Base-by-base conservation (phyloP, 192 early-diverging fungal genomes). In the Rhizophagus clarus region DNA sequence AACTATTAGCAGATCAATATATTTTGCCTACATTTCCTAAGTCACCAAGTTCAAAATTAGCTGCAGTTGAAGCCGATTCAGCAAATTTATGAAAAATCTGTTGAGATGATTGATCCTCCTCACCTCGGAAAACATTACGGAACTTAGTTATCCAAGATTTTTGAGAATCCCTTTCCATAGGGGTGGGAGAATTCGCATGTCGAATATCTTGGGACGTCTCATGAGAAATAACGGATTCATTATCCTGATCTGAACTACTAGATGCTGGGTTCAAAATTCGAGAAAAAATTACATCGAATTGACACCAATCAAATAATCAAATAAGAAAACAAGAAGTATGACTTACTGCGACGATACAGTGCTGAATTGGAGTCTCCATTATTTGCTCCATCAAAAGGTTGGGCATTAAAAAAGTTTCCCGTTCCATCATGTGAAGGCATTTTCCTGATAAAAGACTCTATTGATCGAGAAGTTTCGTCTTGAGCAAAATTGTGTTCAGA, bases 361-460 rank as follows among this genome's bases (percentile, higher is more conserved):
- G 1, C 6, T 22, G 4, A 56, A 22, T 56, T 22, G 20, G 51
- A 56, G 1, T 56, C 51, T 56, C 0, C 51, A 31, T 17, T 12
- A 42, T 49, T 28, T 28, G 37, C 4, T 47, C 24, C n/a, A 40
- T 49, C 71, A 10, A 10, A 42, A 49, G 4, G 24, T 26, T 4
- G 26, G 3, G 31, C 28, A 47, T 75, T 34, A 45, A 56, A 62
- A 49, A 73, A 73, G n/a, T 75, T 75, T 20, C 56, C 74, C 3
- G 51, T 49, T 61, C 74, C 74, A 32, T 75, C 74, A 17, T 60
- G 74, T 7, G 60, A 75, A 61, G 74, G 74, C 56, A 60, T 56
- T 61, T 61, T 28, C 12, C 24, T 73, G 45, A 45, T 22, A 73
- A 47, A 22, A 22, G 20, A 73, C 71, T 45, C 42, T 73, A 28